Conservation (phyloP, 208 protist genomes). For the Trypanosoma brucei region DNA sequence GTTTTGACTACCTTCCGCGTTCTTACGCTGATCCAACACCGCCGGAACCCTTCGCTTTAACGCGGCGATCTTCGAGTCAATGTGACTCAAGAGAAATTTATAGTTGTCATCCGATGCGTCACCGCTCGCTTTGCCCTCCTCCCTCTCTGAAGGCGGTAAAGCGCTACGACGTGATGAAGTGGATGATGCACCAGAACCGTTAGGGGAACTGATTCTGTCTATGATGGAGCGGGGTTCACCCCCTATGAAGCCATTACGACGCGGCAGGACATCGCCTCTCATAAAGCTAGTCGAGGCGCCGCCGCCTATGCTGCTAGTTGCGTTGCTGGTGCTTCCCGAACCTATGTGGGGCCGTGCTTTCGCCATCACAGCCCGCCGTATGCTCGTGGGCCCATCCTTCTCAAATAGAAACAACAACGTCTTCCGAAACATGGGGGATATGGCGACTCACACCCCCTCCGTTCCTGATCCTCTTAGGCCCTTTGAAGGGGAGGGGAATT, state of each 20-base stretch:
- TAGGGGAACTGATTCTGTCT: not conserved
- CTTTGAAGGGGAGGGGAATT: too few relatives aligned
- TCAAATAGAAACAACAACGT: conserved; percentile 26
- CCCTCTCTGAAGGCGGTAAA: not conserved
- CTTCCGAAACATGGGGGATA: conserved; percentile 14
- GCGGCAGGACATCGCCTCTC: too few relatives aligned
- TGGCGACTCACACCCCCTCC: not conserved
- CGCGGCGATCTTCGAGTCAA: conserved; percentile 70
- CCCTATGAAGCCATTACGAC: not conserved
- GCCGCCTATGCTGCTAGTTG: not conserved
- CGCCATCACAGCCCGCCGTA: conserved; percentile 28
- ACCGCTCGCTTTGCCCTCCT: conserved; percentile 4
- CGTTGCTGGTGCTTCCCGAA: not conserved
- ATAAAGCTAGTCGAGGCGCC: too few relatives aligned
- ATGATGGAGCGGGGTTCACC: not conserved
- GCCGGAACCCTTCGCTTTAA: conserved; percentile 48
- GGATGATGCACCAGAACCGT: not conserved
- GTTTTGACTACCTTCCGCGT: conserved; percentile 35
- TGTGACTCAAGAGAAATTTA: conserved; percentile 70
- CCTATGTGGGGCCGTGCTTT: conserved; percentile 11
- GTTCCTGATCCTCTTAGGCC: not conserved
- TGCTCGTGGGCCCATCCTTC: conserved; percentile 21
- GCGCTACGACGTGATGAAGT: not conserved
- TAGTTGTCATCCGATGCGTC: conserved; percentile 51
- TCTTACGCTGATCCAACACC: conserved; percentile 38